phyloP scores from a whole-genome alignment of 805 yeast genomes.

The Priceomyces medius region DNA sequence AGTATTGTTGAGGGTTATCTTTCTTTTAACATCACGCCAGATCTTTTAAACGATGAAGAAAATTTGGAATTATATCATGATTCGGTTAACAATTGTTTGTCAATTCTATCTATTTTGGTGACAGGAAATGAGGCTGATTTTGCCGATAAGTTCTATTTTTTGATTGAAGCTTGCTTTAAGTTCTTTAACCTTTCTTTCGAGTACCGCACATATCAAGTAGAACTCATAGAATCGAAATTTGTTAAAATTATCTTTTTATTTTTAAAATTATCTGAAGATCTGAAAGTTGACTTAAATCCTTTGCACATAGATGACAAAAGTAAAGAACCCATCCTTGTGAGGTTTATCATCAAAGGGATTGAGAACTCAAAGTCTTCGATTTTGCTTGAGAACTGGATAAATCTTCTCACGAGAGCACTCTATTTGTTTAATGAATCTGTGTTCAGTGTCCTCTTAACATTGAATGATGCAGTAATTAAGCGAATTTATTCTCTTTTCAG shows the following conservation, averaged over 20 bases:
- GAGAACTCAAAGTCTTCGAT: constrained; percentile 42
- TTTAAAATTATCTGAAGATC: constrained; percentile 29
- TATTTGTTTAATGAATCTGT: constrained; percentile 51
- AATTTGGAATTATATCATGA: constrained; percentile 19
- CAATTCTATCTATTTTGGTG: constrained; percentile 42
- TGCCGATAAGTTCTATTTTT: constrained; percentile 38
- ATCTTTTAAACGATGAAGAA: constrained; percentile 18
- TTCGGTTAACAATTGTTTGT: constrained; percentile 41
- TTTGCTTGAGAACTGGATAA: constrained; percentile 47
- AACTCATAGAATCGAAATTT: constrained; percentile 26
- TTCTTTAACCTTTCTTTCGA: constrained; percentile 14
- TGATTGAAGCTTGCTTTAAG: constrained; percentile 37
- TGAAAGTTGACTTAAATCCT: constrained; percentile 25
- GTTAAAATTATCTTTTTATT: constrained; percentile 27
- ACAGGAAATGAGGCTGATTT: constrained; percentile 61
- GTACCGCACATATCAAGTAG: constrained; percentile 19
- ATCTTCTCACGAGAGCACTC: constrained; percentile 51
- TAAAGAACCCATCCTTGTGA: constrained; percentile 33
- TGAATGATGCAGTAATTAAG: constrained; percentile 50
- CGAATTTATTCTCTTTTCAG: constrained; percentile 27
- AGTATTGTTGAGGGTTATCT: constrained; percentile 49
- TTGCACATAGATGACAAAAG: constrained; percentile 30
- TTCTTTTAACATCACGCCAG: constrained; percentile 19
- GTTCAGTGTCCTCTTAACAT: constrained; percentile 53
- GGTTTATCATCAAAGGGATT: constrained; percentile 52